Evolutionary conservation across 1,284 basidiomycete genomes (phyloP).

Genomic region (Tilletiaria anomala): DNA sequence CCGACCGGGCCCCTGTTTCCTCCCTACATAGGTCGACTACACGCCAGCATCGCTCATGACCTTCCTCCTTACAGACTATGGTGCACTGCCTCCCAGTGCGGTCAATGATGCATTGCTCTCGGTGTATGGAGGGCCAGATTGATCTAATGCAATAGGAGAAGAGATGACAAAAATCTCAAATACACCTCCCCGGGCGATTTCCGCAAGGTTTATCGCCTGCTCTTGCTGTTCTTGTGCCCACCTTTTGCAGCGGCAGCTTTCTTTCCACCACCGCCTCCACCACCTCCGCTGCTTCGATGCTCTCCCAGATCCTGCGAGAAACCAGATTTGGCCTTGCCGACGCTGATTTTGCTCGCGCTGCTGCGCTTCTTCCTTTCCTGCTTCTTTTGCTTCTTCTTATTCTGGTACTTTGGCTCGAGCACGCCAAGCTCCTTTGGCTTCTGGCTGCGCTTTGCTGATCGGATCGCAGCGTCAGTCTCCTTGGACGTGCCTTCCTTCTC

Average conservation of each 20-base stretch:
- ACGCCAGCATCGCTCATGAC: constrained; percentile 62
- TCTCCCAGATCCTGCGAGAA: constrained; percentile 1
- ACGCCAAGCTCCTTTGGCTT: constrained; percentile 28
- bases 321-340: neutral
- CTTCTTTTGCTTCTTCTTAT: constrained; percentile 2
- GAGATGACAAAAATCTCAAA: too few species aligned
- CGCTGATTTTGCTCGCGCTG: neutral
- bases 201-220: too few species aligned
- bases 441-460: constrained; percentile 27
- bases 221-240: too few species aligned
- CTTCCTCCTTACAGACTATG: constrained; percentile 78
- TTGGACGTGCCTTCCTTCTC: constrained; percentile 11
- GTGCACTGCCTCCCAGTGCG: constrained; percentile 75
- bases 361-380: constrained; percentile 2
- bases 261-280: too few species aligned
- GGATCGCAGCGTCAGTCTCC: constrained; percentile 18
- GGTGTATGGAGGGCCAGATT: constrained; percentile 50
- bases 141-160: too few species aligned
- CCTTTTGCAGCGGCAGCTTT: too few species aligned
- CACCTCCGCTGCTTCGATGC: too few species aligned
- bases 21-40: constrained; percentile 23
- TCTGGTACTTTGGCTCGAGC: constrained; percentile 6
- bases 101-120: constrained; percentile 79
- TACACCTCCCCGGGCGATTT: too few species aligned
- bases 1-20: neutral